These are phyloP conservation scores for Phlegmacium glaucopus DNA, from an alignment of 768 basidiomycete genomes.

Conservation along the genomic window DNA sequence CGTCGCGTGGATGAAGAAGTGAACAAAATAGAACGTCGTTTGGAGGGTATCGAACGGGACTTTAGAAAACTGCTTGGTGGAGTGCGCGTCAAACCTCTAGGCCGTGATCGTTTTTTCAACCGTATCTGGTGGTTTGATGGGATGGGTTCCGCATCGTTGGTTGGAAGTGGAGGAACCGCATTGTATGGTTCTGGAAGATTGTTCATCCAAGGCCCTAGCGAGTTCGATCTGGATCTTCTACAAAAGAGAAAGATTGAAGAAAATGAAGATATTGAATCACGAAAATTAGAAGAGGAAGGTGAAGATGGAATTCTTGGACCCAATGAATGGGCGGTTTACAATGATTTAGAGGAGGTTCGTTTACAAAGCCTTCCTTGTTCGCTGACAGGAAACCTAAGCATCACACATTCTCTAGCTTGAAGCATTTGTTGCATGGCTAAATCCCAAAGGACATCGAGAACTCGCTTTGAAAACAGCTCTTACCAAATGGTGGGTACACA, in stretches of 20 bases:
- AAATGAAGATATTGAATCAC: slow-evolving; percentile 52
- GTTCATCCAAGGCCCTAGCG: slow-evolving; percentile 90
- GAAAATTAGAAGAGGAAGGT: slow-evolving; percentile 79
- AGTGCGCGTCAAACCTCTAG: slow-evolving; percentile 84
- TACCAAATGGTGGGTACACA: slow-evolving; percentile 81
- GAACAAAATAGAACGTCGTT: slow-evolving; percentile 71
- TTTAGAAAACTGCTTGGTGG: slow-evolving; percentile 87
- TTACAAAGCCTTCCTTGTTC: neutral
- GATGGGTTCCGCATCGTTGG: slow-evolving; percentile 77
- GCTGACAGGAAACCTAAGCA: slow-evolving; percentile 6
- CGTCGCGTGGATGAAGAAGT: slow-evolving; percentile 87
- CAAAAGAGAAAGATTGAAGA: slow-evolving; percentile 52
- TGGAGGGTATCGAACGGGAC: slow-evolving; percentile 89
- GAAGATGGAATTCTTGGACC: slow-evolving; percentile 65
- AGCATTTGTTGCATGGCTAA: slow-evolving; percentile 84
- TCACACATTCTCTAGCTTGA: slow-evolving; percentile 54
- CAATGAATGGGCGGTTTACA: slow-evolving; percentile 91
- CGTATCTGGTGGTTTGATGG: slow-evolving; percentile 99
- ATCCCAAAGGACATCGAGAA: slow-evolving; percentile 89
- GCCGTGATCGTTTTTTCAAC: slow-evolving; percentile 91
- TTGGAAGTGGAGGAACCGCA: slow-evolving; percentile 74
- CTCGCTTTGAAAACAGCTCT: slow-evolving; percentile 72
- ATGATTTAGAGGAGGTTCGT: slow-evolving; percentile 82
- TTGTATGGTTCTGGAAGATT: slow-evolving; percentile 87
- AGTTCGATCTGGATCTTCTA: slow-evolving; percentile 74